Evolutionary conservation across 2,329 filamentous ascomycete genomes (phyloP).

Genomic region (Aulographum hederae): DNA sequence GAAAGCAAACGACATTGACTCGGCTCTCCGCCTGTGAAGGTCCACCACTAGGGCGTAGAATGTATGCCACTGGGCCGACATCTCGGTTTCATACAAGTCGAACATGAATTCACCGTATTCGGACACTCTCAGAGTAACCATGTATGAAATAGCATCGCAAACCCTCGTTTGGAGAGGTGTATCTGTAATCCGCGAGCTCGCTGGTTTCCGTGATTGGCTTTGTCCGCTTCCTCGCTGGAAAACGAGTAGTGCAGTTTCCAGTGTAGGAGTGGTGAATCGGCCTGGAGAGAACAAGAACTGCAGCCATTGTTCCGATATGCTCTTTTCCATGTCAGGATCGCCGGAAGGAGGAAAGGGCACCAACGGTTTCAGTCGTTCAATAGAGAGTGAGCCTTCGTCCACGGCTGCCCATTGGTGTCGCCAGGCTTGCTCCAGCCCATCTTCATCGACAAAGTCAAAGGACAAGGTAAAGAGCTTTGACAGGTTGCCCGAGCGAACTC

Average conservation of each 20-base stretch:
- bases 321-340: slow-evolving; percentile 4
- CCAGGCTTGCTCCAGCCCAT: slow-evolving; percentile 39
- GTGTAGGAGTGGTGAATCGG: slow-evolving; percentile 57
- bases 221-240: slow-evolving; percentile 46
- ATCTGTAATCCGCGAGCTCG: no score
- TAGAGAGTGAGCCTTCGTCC: slow-evolving; percentile 19
- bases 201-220: slow-evolving; percentile 13
- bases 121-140: neutral
- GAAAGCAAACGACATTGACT: slow-evolving; percentile 60
- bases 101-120: neutral
- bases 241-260: slow-evolving; percentile 69
- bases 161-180: slow-evolving; percentile 55
- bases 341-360: no score
- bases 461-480: slow-evolving; percentile 52
- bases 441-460: slow-evolving; percentile 41
- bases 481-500: slow-evolving; percentile 36
- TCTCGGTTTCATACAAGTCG: slow-evolving; percentile 24
- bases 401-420: slow-evolving; percentile 28
- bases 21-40: slow-evolving; percentile 68
- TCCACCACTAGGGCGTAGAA: slow-evolving; percentile 78
- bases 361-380: slow-evolving; percentile 6
- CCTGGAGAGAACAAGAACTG: slow-evolving; percentile 68
- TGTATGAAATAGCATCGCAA: slow-evolving; percentile 47
- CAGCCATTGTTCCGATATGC: slow-evolving; percentile 57
- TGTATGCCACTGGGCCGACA: slow-evolving; percentile 71